phyloP scores from a whole-genome alignment of 1,284 basidiomycete genomes.

The Macrocybe sp. region DNA sequence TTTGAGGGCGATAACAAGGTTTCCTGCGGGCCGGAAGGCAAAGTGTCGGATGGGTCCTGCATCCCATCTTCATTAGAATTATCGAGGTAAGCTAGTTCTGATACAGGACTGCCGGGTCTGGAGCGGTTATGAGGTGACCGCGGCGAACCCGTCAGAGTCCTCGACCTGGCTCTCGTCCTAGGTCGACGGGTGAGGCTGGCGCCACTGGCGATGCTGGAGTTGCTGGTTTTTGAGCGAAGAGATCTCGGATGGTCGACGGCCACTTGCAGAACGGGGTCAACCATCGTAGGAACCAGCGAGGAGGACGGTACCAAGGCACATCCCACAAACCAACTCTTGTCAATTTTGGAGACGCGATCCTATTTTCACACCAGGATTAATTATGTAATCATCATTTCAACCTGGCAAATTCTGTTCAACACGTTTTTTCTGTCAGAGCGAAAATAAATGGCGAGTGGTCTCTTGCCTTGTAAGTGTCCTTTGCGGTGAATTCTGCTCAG shows the following conservation, averaged over 20 bases:
- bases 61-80: conserved; percentile 21
- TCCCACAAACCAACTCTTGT: conserved; percentile 4
- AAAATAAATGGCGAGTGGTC: too few relatives aligned
- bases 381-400: conserved; percentile 8
- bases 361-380: conserved; percentile 4
- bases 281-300: conserved; percentile 1
- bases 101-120: conserved; percentile 17
- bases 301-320: conserved; percentile 6
- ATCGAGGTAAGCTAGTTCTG: conserved; percentile 28
- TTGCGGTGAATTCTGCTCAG: background rate
- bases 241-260: conserved; percentile 21
- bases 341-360: conserved; percentile 6
- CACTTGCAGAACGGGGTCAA: conserved; percentile 13
- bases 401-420: background rate
- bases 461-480: conserved; percentile 9
- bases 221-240: conserved; percentile 40
- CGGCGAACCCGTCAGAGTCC: conserved; percentile 31
- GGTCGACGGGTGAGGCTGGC: conserved; percentile 37
- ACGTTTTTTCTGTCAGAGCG: background rate
- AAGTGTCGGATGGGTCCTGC: conserved; percentile 5
- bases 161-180: conserved; percentile 39
- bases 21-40: conserved; percentile 7
- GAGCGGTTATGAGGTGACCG: conserved; percentile 16
- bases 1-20: conserved; percentile 15
- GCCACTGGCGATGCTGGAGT: conserved; percentile 33